A percentile compares a stretch with the other conserved stretches of the same genome.
Evolutionary conservation across 2,329 filamentous ascomycete species (phyloP).

Genomic region (Seiridium unicorne): DNA sequence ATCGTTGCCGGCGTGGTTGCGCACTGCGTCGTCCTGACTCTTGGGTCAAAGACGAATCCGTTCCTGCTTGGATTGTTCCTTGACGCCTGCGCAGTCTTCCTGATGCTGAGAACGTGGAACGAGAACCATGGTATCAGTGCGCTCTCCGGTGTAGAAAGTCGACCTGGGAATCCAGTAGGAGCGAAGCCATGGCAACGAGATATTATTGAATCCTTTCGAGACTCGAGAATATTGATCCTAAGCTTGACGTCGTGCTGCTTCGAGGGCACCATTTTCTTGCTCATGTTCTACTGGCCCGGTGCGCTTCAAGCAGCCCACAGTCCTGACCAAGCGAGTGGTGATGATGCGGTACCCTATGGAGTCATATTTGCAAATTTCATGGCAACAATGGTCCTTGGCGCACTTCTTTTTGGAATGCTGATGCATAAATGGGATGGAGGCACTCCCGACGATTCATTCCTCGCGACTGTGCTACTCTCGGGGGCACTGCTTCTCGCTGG

Average conservation of each 20-base stretch:
- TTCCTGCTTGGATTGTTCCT: constrained; percentile 43
- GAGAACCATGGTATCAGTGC: constrained; percentile 18
- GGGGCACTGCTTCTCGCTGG: constrained; percentile 20
- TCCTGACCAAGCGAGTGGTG: not conserved
- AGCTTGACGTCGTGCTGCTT: constrained; percentile 32
- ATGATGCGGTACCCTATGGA: constrained; percentile 36
- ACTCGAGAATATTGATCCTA: constrained; percentile 27
- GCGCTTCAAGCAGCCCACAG: constrained; percentile 27
- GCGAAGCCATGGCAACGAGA: not conserved
- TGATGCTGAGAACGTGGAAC: constrained; percentile 30
- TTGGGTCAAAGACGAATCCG: constrained; percentile 46
- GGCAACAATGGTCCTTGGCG: constrained; percentile 59
- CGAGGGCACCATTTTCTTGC: constrained; percentile 30
- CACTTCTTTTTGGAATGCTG: constrained; percentile 46
- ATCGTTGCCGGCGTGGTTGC: constrained; percentile 48
- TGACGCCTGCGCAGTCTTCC: constrained; percentile 21
- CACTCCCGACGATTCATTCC: constrained; percentile 12
- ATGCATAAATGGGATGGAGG: constrained; percentile 4
- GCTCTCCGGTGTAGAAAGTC: not conserved
- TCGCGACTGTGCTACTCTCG: constrained; percentile 14
- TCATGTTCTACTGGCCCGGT: constrained; percentile 31
- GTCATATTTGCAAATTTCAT: constrained; percentile 58
- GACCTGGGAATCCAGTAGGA: not conserved
- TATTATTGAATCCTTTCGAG: constrained; percentile 9
- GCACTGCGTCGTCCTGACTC: constrained; percentile 43